Conservation (phyloP, 1,284 basidiomycete genomes). For the Ustilago shanxiensis region DNA sequence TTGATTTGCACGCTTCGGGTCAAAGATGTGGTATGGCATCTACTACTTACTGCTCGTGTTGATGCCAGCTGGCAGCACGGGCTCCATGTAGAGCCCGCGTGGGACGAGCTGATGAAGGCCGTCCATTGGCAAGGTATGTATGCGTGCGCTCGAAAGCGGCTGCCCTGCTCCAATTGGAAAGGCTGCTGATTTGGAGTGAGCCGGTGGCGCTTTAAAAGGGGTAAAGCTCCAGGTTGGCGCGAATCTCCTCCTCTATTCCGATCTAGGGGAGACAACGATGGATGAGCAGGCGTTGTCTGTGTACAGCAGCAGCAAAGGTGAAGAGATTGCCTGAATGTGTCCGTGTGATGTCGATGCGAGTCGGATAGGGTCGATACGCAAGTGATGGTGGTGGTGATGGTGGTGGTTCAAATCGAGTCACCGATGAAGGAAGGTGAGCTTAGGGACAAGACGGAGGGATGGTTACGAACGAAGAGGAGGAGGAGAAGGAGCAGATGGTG, state of each 20-base stretch:
- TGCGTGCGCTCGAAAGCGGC: not conserved
- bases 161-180: not conserved
- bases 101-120: slow-evolving; percentile 36
- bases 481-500: not conserved
- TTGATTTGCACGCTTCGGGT: not conserved
- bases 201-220: not conserved
- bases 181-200: not conserved
- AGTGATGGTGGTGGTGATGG: not conserved
- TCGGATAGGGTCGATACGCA: not conserved
- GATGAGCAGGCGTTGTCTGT: not conserved
- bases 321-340: not conserved
- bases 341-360: not conserved
- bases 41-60: slow-evolving; percentile 29
- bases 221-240: not conserved
- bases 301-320: not conserved
- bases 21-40: not conserved
- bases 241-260: not conserved
- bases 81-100: slow-evolving; percentile 50
- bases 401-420: not conserved
- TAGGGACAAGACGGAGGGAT: not conserved
- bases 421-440: not conserved
- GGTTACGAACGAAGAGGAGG: not conserved
- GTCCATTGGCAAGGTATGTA: slow-evolving; percentile 24
- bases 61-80: slow-evolving; percentile 40
- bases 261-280: not conserved